Evolutionary conservation across 371 early-diverging fungal genomes (phyloP).

Genomic region (Coemansia sp.): DNA sequence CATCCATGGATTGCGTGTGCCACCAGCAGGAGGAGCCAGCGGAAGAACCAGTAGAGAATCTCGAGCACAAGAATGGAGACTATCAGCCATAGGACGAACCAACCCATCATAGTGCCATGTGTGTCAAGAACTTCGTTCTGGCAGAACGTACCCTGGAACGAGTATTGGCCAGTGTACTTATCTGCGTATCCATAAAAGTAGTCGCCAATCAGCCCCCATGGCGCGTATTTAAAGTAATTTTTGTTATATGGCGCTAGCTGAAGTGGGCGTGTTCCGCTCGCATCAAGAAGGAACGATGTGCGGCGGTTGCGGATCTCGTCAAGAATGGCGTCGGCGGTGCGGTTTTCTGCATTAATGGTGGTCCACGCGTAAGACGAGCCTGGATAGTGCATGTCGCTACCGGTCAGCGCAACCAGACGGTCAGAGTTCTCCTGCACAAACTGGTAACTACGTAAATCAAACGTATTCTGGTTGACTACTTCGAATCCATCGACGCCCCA

Average conservation of each 20-base stretch:
- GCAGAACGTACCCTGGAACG: conserved; percentile 69
- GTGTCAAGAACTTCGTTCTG: conserved; percentile 56
- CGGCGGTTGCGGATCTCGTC: conserved; percentile 61
- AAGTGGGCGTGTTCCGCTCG: conserved; percentile 64
- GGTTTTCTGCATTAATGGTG: conserved; percentile 57
- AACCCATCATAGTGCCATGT: conserved; percentile 58
- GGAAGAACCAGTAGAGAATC: conserved; percentile 36
- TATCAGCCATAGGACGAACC: conserved; percentile 64
- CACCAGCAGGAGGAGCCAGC: conserved; percentile 28
- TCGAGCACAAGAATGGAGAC: conserved; percentile 39
- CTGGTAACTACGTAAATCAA: conserved; percentile 64
- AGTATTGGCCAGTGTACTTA: conserved; percentile 67
- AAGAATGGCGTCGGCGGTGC: conserved; percentile 58
- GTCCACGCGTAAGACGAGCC: conserved; percentile 64
- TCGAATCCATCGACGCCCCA: conserved; percentile 79
- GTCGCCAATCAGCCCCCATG: conserved; percentile 58
- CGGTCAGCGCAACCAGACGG: conserved; percentile 58
- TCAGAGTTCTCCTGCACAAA: conserved; percentile 50
- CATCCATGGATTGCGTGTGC: conserved; percentile 6
- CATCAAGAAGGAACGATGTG: conserved; percentile 69
- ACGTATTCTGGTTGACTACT: conserved; percentile 61
- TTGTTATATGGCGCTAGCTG: conserved; percentile 55
- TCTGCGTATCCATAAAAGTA: conserved; percentile 65
- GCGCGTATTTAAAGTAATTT: conserved; percentile 54
- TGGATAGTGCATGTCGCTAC: conserved; percentile 72